These are phyloP conservation scores for Stygiomarasmius scandens DNA, from an alignment of 1,284 basidiomycete genomes.

Conservation along the genomic window DNA sequence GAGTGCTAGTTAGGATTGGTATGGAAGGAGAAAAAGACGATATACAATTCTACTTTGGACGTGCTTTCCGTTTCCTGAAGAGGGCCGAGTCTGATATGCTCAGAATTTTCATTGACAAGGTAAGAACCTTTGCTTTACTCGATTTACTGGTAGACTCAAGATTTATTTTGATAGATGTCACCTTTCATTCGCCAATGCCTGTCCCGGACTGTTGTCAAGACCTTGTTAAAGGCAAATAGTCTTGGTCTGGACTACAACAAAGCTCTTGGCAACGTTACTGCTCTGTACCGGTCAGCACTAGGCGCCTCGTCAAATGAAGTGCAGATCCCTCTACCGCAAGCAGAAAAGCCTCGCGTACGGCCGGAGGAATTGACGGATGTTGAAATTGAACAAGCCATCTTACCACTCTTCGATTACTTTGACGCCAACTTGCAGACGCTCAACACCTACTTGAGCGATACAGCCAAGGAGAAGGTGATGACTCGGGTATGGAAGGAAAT, in stretches of 20 bases:
- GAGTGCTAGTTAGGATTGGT: conserved; percentile 86
- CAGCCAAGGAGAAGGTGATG: conserved; percentile 94
- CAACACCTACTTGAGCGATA: conserved; percentile 83
- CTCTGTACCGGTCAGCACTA: conserved; percentile 77
- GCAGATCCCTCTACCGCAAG: conserved; percentile 74
- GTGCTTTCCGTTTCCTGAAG: conserved; percentile 94
- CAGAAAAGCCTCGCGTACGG: conserved; percentile 69
- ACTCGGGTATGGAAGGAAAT: conserved; percentile 97
- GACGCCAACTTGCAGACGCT: conserved; percentile 93
- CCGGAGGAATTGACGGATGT: conserved; percentile 85
- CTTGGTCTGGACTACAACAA: conserved; percentile 79
- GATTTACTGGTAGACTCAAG: too few relatives aligned
- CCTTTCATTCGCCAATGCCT: conserved; percentile 92
- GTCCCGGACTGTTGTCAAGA: conserved; percentile 78
- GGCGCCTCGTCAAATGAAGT: conserved; percentile 68
- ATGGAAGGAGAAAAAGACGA: conserved; percentile 99
- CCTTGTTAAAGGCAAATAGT: conserved; percentile 68
- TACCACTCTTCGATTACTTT: conserved; percentile 94
- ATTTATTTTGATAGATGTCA: conserved; percentile 75
- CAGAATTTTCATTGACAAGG: conserved; percentile 96
- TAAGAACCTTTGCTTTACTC: conserved; percentile 29
- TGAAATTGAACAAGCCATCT: conserved; percentile 93
- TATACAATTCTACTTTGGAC: conserved; percentile 96
- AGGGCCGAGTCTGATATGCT: conserved; percentile 96
- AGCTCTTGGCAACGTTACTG: conserved; percentile 78